Base-by-base conservation (phyloP, 192 early-diverging fungal genomes). In the Coemansia erecta region DNA sequence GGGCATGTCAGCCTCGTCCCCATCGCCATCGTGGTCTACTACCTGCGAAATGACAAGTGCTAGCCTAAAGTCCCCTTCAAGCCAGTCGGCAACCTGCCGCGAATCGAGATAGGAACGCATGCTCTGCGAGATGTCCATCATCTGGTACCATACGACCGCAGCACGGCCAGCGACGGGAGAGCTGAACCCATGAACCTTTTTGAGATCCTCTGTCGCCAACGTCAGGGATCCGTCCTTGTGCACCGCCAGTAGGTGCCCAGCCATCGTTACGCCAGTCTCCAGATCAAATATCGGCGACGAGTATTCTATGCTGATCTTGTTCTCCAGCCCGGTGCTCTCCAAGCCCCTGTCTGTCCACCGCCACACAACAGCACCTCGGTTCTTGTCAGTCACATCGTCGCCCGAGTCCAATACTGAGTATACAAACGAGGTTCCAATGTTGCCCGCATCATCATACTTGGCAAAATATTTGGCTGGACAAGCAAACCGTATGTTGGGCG, bases 101-200 rank as follows among this genome's bases (percentile, higher is more conserved):
- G 77, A 80, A 18, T 80, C 77, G 19, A 80, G 60, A 40, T 80
- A 80, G 39, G 64, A 73, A n/a, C 70, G 70, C 77, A 80, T 80
- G 64, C 67, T 67, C 57, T 66, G 70, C 42, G 77, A 73, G 39
- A 73, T 67, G 19, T 66, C 70, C 17, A 80, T 59, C 23, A 63
- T 40, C 55, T 80, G 77, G 58, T 73, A 80, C 77, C 77, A 80
- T 3, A 80, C 39, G 13, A 56, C 22, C 51, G 56, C 60, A 0
- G 48, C 40, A 19, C 53, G 45, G 18, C 63, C 66, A 17, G 52
- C 9, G 31, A 61, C 55, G 10, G 70, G 51, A n/a, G 53, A n/a
- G 21, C 44, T 45, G 12, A 66, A 17, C 18, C 41, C 58, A 23
- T 47, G 39, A 31, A 50, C 41, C 45, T 63, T 48, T 11, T 46